These are phyloP conservation scores for Hymenoscyphus fraxineus DNA, from an alignment of 2,329 filamentous ascomycete genomes.

Conservation along the genomic window DNA sequence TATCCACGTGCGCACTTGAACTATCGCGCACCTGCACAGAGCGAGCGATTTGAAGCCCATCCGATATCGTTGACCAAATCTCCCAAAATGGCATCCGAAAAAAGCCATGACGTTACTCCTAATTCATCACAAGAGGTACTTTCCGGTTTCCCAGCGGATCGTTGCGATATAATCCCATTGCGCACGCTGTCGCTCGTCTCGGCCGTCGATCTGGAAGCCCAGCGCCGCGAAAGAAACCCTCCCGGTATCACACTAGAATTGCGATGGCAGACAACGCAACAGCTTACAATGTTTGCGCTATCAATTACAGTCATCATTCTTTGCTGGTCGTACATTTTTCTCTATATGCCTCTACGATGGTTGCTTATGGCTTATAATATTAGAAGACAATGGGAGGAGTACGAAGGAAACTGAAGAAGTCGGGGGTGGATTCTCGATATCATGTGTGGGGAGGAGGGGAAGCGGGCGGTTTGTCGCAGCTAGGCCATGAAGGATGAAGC, in stretches of 20 bases:
- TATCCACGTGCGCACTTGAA: neutral
- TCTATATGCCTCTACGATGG: slow-evolving; percentile 3
- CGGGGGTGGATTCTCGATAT: neutral
- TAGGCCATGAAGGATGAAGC: too few relatives aligned
- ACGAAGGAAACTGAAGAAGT: neutral
- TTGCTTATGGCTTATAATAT: neutral
- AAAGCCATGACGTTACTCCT: neutral
- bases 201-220: neutral
- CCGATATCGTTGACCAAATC: neutral
- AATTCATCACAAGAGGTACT: neutral
- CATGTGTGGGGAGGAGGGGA: too few relatives aligned
- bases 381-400: neutral
- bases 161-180: too few relatives aligned
- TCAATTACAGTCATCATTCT: neutral
- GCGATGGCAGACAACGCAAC: neutral
- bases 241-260: neutral
- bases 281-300: neutral
- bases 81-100: neutral
- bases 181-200: neutral
- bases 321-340: neutral
- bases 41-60: neutral
- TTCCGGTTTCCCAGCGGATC: neutral
- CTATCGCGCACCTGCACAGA: neutral
- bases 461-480: too few relatives aligned
- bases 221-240: neutral